Base-by-base conservation (phyloP, 108 stramenopile genomes). In the Nitzschia putrida region DNA sequence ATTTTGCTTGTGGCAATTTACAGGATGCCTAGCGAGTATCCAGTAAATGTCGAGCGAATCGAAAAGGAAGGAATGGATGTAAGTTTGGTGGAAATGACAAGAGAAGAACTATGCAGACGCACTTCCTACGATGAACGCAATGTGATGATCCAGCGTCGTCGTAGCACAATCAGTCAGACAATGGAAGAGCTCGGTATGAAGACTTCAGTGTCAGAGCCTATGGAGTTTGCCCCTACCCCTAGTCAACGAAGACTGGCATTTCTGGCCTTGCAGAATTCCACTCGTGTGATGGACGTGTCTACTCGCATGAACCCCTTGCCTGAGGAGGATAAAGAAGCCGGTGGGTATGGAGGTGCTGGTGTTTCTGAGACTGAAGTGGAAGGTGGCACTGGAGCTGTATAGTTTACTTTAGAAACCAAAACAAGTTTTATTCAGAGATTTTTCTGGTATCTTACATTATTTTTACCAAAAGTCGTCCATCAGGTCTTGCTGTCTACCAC, bases 1-100 rank as follows among this genome's bases (percentile, higher is more conserved):
- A 18, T 65, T 8, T 29, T 65, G 47, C 25, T 65, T 18, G 11
- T 83, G 70, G 59, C 20, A 24, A 5, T 74, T 74, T n/a, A 47
- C 14, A 47, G 79, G 1, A 53, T 83, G 75, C 26, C 78, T 52
- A 14, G 10, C 43, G 58, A 68, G 18, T 12, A 67, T 71, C 16
- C 59, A 51, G 57, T 63, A 7, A 42, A 63, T 24, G 43, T n/a
- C n/a, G 26, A 65, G 26, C 26, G 51, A 50, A 52, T 51, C 51
- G 64, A 8, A 10, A 65, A 52, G 29, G 51, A 51, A 24, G 50
- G 47, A 39, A 61, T 60, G n/a, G 69, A 70, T 61, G n/a, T 25
- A 3, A 21, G 47, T 14, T 21, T 61, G 38, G 59, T 70, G 4
- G 69, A 70, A 45, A 24, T 70, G 25, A 60, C 69, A 12, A 6